Evolutionary conservation across 345 rosid genomes (phyloP).

Genomic region (Durio zibethinus): DNA sequence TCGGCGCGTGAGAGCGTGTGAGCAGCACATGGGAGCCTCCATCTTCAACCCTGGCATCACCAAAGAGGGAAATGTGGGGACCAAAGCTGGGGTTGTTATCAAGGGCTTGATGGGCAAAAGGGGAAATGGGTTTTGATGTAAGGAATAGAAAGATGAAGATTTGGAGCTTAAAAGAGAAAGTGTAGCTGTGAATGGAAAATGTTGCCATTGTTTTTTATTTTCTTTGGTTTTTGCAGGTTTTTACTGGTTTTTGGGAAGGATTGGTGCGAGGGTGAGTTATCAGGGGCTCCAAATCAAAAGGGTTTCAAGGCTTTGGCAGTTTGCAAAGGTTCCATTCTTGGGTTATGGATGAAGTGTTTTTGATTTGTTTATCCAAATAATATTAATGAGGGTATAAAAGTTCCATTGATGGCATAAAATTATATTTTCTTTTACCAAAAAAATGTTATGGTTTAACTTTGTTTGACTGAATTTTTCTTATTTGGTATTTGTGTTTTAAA

Average conservation of each 20-base stretch:
- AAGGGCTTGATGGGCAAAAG: conserved; percentile 22
- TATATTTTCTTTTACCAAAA: too few relatives aligned
- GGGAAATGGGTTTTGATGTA: conserved; percentile 16
- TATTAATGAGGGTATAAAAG: too few relatives aligned
- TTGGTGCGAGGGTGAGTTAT: neutral
- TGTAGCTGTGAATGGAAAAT: conserved; percentile 4
- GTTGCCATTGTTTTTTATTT: conserved; percentile 21
- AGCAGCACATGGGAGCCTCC: conserved; percentile 28
- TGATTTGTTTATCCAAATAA: neutral
- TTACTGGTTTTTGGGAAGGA: neutral
- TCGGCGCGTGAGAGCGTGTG: conserved; percentile 27
- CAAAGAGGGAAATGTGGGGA: conserved; percentile 28
- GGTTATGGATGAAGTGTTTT: neutral
- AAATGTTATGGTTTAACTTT: too few relatives aligned
- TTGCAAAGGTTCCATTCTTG: conserved; percentile 2
- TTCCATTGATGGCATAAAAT: too few relatives aligned
- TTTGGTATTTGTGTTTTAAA: too few relatives aligned
- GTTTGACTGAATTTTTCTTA: too few relatives aligned
- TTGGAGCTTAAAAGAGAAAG: conserved; percentile 9
- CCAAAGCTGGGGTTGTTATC: conserved; percentile 27
- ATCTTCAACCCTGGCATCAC: conserved; percentile 34
- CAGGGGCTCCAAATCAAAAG: neutral
- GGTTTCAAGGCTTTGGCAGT: neutral
- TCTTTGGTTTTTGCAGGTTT: neutral
- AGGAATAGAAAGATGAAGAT: conserved; percentile 20